Base-by-base conservation (phyloP, 2,329 filamentous ascomycete genomes). In the Cladosporium velox region DNA sequence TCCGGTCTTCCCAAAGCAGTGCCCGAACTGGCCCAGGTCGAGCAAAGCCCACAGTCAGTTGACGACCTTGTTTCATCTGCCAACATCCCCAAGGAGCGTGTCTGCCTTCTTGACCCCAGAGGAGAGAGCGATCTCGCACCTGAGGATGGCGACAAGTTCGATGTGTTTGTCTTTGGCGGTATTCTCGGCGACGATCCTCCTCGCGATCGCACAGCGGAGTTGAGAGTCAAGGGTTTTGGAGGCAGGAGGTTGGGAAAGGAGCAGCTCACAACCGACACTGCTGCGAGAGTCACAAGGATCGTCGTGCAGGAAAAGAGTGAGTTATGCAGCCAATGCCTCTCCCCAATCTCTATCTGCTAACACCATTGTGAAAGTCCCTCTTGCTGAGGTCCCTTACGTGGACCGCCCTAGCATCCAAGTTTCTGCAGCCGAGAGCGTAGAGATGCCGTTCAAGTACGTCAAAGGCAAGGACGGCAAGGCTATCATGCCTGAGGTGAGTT, bases 391-490 rank as follows among this genome's bases (percentile, higher is more conserved):
- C 38, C 84, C 88, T 1, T 97, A 95, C 76, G 78, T 95, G 38
- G 93, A 98, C 77, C 89, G 91, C 74, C 95, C 95, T 0, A 94
- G 98, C 76, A 86, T 99, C 75, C 89, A 89, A 75, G 90, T 98
- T 77, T 92, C 91, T 77, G 89, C 95, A 32, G 69, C 65, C 4
- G 95, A 99, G 81, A 95, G 91, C 77, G 97, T 93, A 0, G 86
- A 97, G 78, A 98, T 99, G 95, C 95, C 95, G 0, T 99, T 99
- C 79, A 91, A 95, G 71, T 99, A 99, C 76, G 93, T 99, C 60
- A 90, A 87, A 75, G 89, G 86, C 61, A 83, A 91, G 65, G 67
- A 73, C 52, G 92, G 91, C 54, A 84, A 91, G 71, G 92, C 93
- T 0, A 88, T 97, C 66, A 97, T 99, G 93, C 95, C 95, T 26